These are phyloP conservation scores for Urostyla sp. DNA, from an alignment of 73 alveolate genomes.

Conservation along the genomic window DNA sequence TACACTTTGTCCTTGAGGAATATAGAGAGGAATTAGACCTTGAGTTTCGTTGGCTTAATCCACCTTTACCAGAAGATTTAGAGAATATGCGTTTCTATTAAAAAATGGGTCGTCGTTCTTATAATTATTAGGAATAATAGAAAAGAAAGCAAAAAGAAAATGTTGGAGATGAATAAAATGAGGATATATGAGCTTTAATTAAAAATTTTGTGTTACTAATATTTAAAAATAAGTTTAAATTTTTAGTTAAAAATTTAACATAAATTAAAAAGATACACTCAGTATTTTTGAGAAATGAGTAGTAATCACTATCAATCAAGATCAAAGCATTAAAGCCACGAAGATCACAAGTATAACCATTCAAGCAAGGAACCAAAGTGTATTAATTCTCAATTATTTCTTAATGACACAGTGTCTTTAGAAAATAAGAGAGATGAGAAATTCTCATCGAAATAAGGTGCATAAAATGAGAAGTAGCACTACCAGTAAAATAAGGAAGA, in stretches of 20 bases:
- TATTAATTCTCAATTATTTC: not conserved
- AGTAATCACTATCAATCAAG: too few species aligned
- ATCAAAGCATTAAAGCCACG: not conserved
- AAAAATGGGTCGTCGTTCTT: conserved; percentile 12
- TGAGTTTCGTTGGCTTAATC: conserved; percentile 64
- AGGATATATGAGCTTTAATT: not conserved
- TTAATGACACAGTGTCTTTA: not conserved
- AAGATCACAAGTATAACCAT: not conserved
- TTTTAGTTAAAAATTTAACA: too few species aligned
- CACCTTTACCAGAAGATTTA: conserved; percentile 59
- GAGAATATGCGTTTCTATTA: conserved; percentile 38
- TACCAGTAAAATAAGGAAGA: not conserved
- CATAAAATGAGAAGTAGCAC: not conserved
- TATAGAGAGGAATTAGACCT: conserved; percentile 65
- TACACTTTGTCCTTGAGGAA: conserved; percentile 58
- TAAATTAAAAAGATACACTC: too few species aligned
- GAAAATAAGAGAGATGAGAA: too few species aligned
- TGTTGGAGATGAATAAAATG: not conserved
- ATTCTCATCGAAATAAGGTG: not conserved
- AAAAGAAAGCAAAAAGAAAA: conserved; percentile 15
- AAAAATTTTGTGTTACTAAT: not conserved
- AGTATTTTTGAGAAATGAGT: too few species aligned
- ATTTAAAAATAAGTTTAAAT: not conserved
- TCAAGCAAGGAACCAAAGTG: not conserved
- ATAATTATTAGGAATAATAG: conserved; percentile 11